Base-by-base conservation (phyloP, 2,329 filamentous ascomycete species). In the Cladophialophora exuberans region DNA sequence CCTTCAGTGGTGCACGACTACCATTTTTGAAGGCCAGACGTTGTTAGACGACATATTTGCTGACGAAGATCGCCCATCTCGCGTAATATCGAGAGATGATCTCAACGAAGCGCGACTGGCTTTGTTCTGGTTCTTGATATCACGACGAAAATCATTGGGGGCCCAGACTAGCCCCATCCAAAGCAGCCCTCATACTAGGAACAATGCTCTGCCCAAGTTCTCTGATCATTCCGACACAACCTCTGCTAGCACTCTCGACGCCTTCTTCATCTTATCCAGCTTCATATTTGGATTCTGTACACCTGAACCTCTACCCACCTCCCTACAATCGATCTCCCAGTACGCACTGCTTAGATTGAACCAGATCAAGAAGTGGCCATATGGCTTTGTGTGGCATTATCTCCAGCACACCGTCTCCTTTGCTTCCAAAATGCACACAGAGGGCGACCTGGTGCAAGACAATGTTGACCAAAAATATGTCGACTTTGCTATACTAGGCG, bases 101-200 rank as follows among this genome's bases (percentile, higher is more conserved):
- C 39, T 42, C 39, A 17, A 42, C 22, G 10, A 26, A 1, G 39
- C 39, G 13, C 13, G 39, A 42, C 39, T 42, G 18, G n/a, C 39
- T n/a, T n/a, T 42, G 22, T 42, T 23, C 22, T 42, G 39, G 39
- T 42, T 42, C 39, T 42, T 42, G 11, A n/a, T 42, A 2, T 42
- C 20, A 23, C 39, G 22, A 5, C 23, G 22, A 22, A 42, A 26
- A 22, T 6, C 22, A 10, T 13, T 42, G 22, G 39, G 10, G 10
- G 11, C 9, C n/a, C 39, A 42, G 4, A 18, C 22, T 22, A n/a
- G 13, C 22, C 11, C 10, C 20, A 26, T 10, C 22, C 39, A 25
- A 20, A n/a, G n/a, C n/a, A n/a, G n/a, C n/a, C n/a, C n/a, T 25
- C 6, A 23, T 42, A n/a, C 39, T 13, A 0, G 9, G 13, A 22